Conservation (phyloP, 371 early-diverging fungal species). For the Smittium culicis region DNA sequence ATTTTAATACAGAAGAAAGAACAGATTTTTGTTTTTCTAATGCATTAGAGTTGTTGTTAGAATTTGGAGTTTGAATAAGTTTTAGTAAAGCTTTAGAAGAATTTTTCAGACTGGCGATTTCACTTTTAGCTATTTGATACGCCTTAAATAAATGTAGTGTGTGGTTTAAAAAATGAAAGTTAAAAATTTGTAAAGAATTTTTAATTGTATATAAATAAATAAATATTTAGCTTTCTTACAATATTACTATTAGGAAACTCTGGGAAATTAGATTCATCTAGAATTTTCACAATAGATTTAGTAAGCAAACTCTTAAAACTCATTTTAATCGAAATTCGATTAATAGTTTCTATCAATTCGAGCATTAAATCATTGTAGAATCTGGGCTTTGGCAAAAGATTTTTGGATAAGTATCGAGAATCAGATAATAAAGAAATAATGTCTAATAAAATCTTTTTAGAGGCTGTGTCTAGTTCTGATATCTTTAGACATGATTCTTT, state of each 20-base stretch:
- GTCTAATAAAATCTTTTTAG: not conserved
- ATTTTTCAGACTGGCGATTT: not conserved
- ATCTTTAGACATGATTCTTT: not conserved
- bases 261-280: not conserved
- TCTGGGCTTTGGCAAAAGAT: not conserved
- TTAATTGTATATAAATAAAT: not conserved
- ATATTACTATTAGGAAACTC: not conserved
- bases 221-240: not conserved
- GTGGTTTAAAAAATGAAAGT: too few relatives aligned
- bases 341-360: not conserved
- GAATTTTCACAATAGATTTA: not conserved
- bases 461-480: not conserved
- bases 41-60: not conserved
- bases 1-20: not conserved
- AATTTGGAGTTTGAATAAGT: not conserved
- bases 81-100: not conserved
- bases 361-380: not conserved
- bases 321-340: not conserved
- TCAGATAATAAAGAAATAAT: not conserved
- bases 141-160: too few relatives aligned
- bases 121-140: not conserved
- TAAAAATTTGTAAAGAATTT: not conserved
- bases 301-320: not conserved
- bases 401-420: not conserved
- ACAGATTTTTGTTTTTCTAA: not conserved